Base-by-base conservation (phyloP, 1,284 basidiomycete species). In the Cutaneotrichosporon arboriforme region DNA sequence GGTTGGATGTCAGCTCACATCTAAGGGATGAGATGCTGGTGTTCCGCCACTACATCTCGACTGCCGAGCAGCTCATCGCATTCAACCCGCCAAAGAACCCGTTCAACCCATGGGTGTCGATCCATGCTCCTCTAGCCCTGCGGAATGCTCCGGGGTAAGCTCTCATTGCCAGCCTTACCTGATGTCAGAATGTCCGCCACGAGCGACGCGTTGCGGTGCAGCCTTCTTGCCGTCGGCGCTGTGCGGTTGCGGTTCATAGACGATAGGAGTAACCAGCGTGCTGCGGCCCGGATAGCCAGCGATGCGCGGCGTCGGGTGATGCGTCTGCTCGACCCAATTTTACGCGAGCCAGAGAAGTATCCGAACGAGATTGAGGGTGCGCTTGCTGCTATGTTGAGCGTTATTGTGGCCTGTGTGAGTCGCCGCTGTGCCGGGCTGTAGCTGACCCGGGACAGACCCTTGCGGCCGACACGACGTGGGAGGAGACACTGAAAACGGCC, bases 391-490 rank as follows among this genome's bases (percentile, higher is more conserved):
- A 38, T 72, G 54, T 49, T 74, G 44, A 62, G 60, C 21, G 67
- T 62, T 31, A 66, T 64, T 5, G 69, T 73, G 14, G 65, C 68
- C 1, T 68, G 66, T 46, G 69, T 70, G 52, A 54, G 70, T 67
- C 4, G n/a, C 31, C 17, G 14, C 17, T 14, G 15, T 8, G 3
- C 4, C 14, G 8, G 4, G 4, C 10, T 13, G 23, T 14, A 21
- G 22, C 49, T 55, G 45, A 55, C 49, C 10, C 10, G 26, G 10
- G 7, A 5, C 63, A 67, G 64, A 56, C 57, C 1, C 62, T 74
- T 2, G 68, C 68, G 5, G 69, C 70, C 2, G 70, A 72, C 43
- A 65, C 66, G 38, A 64, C 66, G 8, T 74, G 70, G 72, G 68
- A 72, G 36, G 66, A 69, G 17, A 61, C 71, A 31, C 61, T 73